A percentile compares a stretch with the other conserved stretches of the same genome.
phyloP scores from a whole-genome alignment of 257 asterid species.

The Echites panduratus region DNA sequence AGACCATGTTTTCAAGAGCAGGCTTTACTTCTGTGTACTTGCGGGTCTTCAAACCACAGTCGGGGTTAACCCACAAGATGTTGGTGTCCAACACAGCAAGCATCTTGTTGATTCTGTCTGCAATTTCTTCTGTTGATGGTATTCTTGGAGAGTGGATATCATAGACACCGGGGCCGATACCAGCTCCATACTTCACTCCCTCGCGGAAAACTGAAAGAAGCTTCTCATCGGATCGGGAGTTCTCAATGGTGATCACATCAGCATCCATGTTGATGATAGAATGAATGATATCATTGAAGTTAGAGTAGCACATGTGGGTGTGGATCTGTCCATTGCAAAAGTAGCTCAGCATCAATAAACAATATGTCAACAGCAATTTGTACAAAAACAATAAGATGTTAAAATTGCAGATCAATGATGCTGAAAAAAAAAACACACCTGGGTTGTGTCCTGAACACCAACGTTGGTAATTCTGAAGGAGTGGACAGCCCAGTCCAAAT shows the following conservation, averaged over 20 bases:
- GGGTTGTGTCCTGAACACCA: conserved; percentile 85
- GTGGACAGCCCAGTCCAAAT: conserved; percentile 98
- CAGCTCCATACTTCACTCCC: conserved; percentile 95
- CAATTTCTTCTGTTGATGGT: conserved; percentile 84
- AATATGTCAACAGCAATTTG: conserved; percentile 46
- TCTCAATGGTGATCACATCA: conserved; percentile 94
- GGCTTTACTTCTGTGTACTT: conserved; percentile 89
- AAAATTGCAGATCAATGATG: not conserved
- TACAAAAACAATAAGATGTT: conserved; percentile 26
- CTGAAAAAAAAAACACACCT: conserved; percentile 57
- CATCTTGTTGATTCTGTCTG: conserved; percentile 88
- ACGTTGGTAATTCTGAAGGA: conserved; percentile 90
- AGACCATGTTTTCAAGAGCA: conserved; percentile 73
- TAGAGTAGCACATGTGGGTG: conserved; percentile 99
- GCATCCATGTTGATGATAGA: conserved; percentile 98
- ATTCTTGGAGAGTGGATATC: conserved; percentile 98
- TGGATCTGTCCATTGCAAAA: conserved; percentile 51
- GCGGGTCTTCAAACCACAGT: conserved; percentile 96
- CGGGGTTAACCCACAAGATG: conserved; percentile 98
- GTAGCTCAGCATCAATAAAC: not conserved
- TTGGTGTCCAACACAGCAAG: conserved; percentile 93
- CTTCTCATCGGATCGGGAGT: conserved; percentile 97
- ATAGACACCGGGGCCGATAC: conserved; percentile 93
- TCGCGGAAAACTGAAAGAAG: conserved; percentile 94
- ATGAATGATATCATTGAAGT: conserved; percentile 96